Conservation (phyloP, 2,329 filamentous ascomycete species). For the Camillea tinctor region DNA sequence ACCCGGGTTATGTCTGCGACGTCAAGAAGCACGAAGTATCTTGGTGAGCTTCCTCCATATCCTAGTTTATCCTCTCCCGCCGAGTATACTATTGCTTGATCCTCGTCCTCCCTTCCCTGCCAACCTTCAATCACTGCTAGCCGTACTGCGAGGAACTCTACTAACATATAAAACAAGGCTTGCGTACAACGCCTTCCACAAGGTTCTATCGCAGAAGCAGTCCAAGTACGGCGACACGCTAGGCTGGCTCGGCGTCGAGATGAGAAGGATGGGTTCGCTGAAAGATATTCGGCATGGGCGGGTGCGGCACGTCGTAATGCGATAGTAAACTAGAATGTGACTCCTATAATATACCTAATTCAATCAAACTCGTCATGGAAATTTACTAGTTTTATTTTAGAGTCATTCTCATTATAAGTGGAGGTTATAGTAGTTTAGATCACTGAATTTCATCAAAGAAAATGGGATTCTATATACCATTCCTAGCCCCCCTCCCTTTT, state of each 20-base stretch:
- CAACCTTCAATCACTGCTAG: too few relatives aligned
- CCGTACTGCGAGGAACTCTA: too few relatives aligned
- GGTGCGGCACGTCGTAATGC: slow-evolving; percentile 18
- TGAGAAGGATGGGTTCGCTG: slow-evolving; percentile 36
- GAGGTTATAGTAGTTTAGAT: too few relatives aligned
- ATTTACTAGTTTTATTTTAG: too few relatives aligned
- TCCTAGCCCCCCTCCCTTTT: not conserved
- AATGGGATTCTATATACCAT: too few relatives aligned
- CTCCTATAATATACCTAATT: too few relatives aligned
- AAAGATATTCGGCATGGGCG: slow-evolving; percentile 32
- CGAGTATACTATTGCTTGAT: not conserved
- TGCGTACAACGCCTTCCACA: slow-evolving; percentile 66
- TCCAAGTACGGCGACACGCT: slow-evolving; percentile 64
- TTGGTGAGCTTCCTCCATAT: slow-evolving; percentile 49
- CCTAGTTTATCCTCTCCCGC: not conserved
- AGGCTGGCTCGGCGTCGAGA: slow-evolving; percentile 61
- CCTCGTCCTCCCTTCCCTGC: not conserved
- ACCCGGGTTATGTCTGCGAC: slow-evolving; percentile 55
- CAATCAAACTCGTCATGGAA: too few relatives aligned
- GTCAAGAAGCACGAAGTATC: slow-evolving; percentile 59
- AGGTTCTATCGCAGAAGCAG: slow-evolving; percentile 70
- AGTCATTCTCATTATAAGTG: too few relatives aligned
- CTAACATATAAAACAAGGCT: slow-evolving; percentile 47
- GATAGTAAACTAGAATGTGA: not conserved
- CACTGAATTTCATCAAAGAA: too few relatives aligned